A percentile compares a stretch with the other conserved stretches of the same genome.
Conservation (phyloP, 2,329 filamentous ascomycete genomes). For the Calonectria leucothoes region DNA sequence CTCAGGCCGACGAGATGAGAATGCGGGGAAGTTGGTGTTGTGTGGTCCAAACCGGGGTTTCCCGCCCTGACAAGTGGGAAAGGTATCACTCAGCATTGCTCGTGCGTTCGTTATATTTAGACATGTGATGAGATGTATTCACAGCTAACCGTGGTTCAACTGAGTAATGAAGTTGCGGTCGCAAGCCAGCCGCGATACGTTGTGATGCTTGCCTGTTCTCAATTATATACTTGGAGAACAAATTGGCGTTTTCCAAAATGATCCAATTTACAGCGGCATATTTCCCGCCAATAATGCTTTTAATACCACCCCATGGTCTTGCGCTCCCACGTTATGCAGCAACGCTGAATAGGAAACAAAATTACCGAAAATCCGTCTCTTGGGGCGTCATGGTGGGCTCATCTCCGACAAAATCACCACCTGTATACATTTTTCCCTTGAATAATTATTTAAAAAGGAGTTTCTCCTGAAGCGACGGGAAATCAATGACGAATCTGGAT, state of each 20-base stretch:
- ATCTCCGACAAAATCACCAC: background rate
- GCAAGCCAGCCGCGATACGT: background rate
- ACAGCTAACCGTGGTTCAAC: background rate
- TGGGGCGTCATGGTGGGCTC: background rate
- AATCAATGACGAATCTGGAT: no score
- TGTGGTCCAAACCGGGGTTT: background rate
- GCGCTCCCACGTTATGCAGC: background rate
- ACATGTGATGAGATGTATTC: background rate
- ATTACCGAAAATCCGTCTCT: no score
- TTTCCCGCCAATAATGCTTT: background rate
- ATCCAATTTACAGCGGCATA: background rate
- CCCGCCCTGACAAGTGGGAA: background rate
- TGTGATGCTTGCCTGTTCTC: background rate
- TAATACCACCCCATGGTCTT: background rate
- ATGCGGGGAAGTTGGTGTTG: conserved; percentile 15
- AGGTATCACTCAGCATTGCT: background rate
- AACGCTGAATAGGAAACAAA: background rate
- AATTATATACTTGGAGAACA: background rate
- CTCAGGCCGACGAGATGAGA: background rate
- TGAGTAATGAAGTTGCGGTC: background rate
- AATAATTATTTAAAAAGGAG: background rate
- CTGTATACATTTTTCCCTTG: background rate
- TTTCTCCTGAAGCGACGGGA: background rate
- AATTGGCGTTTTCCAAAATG: background rate
- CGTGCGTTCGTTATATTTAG: background rate